Evolutionary conservation across 495 filamentous ascomycete species (phyloP), one percentile per base, ranked within the genome.

Genomic region (Tuber brumale): DNA sequence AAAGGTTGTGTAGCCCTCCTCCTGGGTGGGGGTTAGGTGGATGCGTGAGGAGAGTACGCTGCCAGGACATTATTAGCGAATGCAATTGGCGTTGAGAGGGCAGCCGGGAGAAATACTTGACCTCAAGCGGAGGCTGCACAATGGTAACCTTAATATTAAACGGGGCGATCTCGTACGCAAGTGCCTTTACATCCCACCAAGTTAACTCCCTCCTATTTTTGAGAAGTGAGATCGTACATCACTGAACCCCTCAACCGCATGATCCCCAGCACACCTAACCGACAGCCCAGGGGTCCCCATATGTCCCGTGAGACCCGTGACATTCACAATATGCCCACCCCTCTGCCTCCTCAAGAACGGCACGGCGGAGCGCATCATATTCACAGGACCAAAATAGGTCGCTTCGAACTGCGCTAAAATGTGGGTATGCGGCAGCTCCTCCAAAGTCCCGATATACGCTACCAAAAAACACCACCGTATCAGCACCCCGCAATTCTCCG

Each of bases 131-230:
- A 76, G 94, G 93, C 85, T 99, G 95, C 69, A 99, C 90, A 80
- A 99, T 94, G 51, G 93, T 97, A 80, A 97, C 88, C 84, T 95
- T 97, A 86, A 98, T 90, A 84, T 97, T 97, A 87, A 97, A 98
- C 1, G 95, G 95, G 0, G 95, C 95, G 73, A 99, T 92, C 85
- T 99, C 95, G 85, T 97, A 99, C 1, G 94, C 94, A 18, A 99
- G 87, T 70, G 93, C 95, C 88, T 90, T 77, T 18, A 35, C 27
- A 66, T 19, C 12, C 27, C 45, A 71, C 21, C 37, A 27, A 21
- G 8, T 51, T 19, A 72, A 42, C 42, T 71, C 43, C 39, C 19
- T 21, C 14, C 23, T 1, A 66, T 18, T 45, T 2, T 39, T 27
- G 14, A 14, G 23, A 71, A 61, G 19, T 9, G 42, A 66, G 48